Conservation (phyloP, 192 early-diverging fungal genomes). For the Endogone sp. region DNA sequence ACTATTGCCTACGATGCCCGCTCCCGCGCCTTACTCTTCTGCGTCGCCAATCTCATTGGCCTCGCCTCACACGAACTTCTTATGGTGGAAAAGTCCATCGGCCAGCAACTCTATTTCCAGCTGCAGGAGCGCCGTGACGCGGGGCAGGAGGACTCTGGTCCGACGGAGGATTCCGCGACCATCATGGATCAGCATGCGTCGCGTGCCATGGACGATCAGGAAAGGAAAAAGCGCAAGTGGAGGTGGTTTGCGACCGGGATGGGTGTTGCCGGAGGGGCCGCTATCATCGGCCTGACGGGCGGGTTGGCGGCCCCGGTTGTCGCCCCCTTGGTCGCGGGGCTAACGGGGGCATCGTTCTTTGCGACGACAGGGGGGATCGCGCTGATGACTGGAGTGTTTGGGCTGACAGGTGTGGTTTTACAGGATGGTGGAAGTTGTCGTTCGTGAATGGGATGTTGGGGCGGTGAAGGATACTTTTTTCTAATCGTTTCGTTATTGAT, state of each 20-base stretch:
- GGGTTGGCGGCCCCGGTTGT: constrained; percentile 50
- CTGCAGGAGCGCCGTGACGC: constrained; percentile 8
- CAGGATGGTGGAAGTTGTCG: no score
- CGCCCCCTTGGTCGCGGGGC: constrained; percentile 36
- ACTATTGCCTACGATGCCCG: constrained; percentile 44
- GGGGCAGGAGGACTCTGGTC: neutral
- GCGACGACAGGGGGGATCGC: constrained; percentile 50
- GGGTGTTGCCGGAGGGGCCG: constrained; percentile 48
- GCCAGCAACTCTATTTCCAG: constrained; percentile 51
- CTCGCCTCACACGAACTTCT: constrained; percentile 22
- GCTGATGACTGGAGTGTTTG: constrained; percentile 51
- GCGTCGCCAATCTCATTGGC: constrained; percentile 27
- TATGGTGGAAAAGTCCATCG: constrained; percentile 39
- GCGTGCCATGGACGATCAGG: constrained; percentile 36
- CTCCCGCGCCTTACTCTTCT: constrained; percentile 38
- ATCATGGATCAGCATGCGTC: constrained; percentile 32
- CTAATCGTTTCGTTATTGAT: no score
- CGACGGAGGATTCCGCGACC: neutral
- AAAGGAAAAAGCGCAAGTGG: constrained; percentile 43
- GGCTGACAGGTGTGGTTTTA: constrained; percentile 29
- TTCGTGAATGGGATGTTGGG: neutral
- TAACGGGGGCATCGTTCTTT: constrained; percentile 49
- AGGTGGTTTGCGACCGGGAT: constrained; percentile 50
- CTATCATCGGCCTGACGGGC: constrained; percentile 49
- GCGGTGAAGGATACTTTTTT: neutral